Evolutionary conservation across 2,329 filamentous ascomycete genomes (phyloP).

Genomic region (Ophiosphaerella herpotricha): DNA sequence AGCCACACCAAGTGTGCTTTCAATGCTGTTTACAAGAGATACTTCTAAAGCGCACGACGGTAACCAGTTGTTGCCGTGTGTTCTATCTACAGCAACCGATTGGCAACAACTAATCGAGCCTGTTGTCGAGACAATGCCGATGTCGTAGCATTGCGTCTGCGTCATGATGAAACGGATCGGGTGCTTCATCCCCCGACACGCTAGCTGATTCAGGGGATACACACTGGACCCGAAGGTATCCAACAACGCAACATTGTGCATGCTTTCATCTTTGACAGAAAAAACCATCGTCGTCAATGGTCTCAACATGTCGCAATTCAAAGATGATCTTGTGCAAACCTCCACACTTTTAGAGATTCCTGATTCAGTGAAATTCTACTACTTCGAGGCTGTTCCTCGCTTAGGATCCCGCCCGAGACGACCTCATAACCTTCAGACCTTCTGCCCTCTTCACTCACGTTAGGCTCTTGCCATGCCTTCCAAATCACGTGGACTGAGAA

Average conservation of each 20-base stretch:
- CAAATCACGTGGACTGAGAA: slow-evolving; percentile 50
- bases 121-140: neutral
- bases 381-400: slow-evolving; percentile 2
- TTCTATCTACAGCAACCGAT: slow-evolving; percentile 52
- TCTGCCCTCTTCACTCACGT: neutral
- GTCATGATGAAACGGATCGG: too few relatives aligned
- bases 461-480: slow-evolving; percentile 36
- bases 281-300: too few relatives aligned
- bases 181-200: neutral
- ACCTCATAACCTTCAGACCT: neutral
- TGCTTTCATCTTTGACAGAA: too few relatives aligned
- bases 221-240: neutral
- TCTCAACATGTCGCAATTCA: too few relatives aligned
- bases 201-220: neutral
- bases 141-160: too few relatives aligned
- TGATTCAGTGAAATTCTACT: too few relatives aligned
- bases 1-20: slow-evolving; percentile 64
- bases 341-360: too few relatives aligned
- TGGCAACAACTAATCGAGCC: neutral
- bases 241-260: too few relatives aligned
- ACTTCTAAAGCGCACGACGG: too few relatives aligned
- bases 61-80: slow-evolving; percentile 62
- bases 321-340: too few relatives aligned
- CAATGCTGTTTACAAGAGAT: slow-evolving; percentile 62
- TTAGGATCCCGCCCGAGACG: slow-evolving; percentile 8